Evolutionary conservation across 495 filamentous ascomycete genomes (phyloP), one percentile per base, ranked within the genome.

Genomic region (Aspergillus conjunctus): DNA sequence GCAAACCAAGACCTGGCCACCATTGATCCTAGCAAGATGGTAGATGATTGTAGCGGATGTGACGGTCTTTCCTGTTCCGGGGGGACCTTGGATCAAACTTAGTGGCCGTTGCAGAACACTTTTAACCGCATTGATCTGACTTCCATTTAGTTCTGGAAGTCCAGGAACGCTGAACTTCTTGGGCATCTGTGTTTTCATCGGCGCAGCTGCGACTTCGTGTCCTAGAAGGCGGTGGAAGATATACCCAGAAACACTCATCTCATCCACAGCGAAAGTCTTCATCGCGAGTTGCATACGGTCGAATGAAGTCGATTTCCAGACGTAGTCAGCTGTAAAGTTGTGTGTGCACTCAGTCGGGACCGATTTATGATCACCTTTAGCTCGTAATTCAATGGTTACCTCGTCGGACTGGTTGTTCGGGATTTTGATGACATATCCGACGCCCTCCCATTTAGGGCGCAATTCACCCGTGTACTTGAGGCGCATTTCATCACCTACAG

Each of bases 31-130:
- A 62, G 91, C 88, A 60, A 99, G 84, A 70, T 99, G 94, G 67
- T 97, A 96, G 71, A 99, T 98, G 65, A 99, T 95, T 0, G 94
- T 99, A 20, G 95, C 94, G 20, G 95, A 98, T n/a, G 94, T 99
- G 52, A 99, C 94, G 0, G 94, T 99, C 79, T 99, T 99, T 67
- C 94, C 94, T 4, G 94, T 99, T 64, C 94, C 94, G 0, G 94
- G 94, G 54, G 94, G 94, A 2, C 94, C 94, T 73, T 99, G 95
- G 63, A 98, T 98, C 65, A 99, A 81, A 69, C 91, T 96, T 49
- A 99, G 79, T 14, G 94, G 94, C 46, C 92, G 94, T 63, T 92
- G 89, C 31, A 99, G 75, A 7, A 98, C 95, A 68, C 90, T 93
- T 78, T 96, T 98, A 67, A 99, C 95, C 11, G 94, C 94, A 59